These are phyloP conservation scores for Mycena rosella DNA, from an alignment of 768 basidiomycete species.

Conservation along the genomic window DNA sequence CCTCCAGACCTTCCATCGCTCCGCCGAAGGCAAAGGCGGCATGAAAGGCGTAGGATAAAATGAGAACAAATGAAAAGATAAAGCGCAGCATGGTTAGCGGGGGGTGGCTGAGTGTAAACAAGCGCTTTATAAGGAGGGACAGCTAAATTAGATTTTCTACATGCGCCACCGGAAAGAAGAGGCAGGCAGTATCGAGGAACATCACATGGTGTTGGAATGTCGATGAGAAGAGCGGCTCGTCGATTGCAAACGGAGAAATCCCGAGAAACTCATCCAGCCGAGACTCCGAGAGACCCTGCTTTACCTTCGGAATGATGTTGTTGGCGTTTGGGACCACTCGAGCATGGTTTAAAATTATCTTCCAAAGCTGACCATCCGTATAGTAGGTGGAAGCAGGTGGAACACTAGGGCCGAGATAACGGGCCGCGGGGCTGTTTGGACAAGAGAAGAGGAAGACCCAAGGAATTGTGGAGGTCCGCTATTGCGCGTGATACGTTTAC, in stretches of 20 bases:
- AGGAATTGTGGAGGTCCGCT: constrained; percentile 28
- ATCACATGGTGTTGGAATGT: constrained; percentile 18
- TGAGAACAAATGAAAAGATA: constrained; percentile 22
- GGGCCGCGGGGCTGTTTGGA: constrained; percentile 22
- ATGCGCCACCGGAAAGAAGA: constrained; percentile 23
- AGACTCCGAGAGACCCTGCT: too few species aligned
- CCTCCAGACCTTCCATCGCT: constrained; percentile 55
- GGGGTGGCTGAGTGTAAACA: not conserved
- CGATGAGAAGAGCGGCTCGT: not conserved
- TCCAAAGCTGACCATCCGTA: not conserved
- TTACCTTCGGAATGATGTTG: too few species aligned
- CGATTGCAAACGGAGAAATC: constrained; percentile 12
- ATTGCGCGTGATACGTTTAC: constrained; percentile 13
- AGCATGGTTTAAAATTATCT: not conserved
- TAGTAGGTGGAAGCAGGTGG: constrained; percentile 7
- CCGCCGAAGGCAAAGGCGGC: constrained; percentile 43
- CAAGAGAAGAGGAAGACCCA: constrained; percentile 13
- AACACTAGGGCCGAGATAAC: constrained; percentile 21
- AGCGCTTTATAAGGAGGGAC: constrained; percentile 25
- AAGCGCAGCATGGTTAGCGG: constrained; percentile 31
- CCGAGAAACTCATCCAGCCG: too few species aligned
- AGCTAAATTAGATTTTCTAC: constrained; percentile 21
- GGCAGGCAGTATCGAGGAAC: too few species aligned
- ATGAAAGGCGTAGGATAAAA: constrained; percentile 18
- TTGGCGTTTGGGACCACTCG: not conserved